Conservation (phyloP, 2,329 filamentous ascomycete species). For the Lizonia empirigonia region DNA sequence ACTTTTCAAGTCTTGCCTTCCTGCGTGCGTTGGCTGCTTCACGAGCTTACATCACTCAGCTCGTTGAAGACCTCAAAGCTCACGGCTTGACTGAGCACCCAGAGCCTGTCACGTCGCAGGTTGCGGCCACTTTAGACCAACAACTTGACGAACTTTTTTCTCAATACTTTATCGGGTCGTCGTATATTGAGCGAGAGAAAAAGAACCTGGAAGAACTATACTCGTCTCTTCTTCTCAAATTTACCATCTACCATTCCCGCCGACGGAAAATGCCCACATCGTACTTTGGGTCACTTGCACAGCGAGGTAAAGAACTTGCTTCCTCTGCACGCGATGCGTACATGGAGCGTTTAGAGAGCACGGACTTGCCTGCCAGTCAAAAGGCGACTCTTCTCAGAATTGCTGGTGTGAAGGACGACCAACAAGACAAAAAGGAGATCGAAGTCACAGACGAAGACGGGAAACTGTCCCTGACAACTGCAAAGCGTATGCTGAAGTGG, state of each 20-base stretch:
- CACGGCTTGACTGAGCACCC: slow-evolving; percentile 96
- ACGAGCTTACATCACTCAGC: slow-evolving; percentile 80
- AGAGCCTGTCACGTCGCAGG: slow-evolving; percentile 85
- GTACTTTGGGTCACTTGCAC: slow-evolving; percentile 90
- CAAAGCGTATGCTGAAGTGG: slow-evolving; percentile 99
- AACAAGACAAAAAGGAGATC: slow-evolving; percentile 80
- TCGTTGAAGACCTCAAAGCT: slow-evolving; percentile 91
- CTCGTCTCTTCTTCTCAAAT: slow-evolving; percentile 93
- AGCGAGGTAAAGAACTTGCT: slow-evolving; percentile 86
- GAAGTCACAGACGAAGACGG: slow-evolving; percentile 92
- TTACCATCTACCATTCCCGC: slow-evolving; percentile 89
- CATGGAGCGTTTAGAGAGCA: slow-evolving; percentile 84
- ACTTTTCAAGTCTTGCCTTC: slow-evolving; percentile 89
- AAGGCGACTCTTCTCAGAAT: slow-evolving; percentile 89
- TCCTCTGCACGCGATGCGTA: slow-evolving; percentile 90
- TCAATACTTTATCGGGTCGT: slow-evolving; percentile 68
- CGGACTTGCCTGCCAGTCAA: slow-evolving; percentile 85
- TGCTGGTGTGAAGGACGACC: slow-evolving; percentile 78
- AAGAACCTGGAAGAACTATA: slow-evolving; percentile 78
- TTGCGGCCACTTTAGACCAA: slow-evolving; percentile 71
- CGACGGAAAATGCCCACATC: slow-evolving; percentile 87
- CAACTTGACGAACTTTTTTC: slow-evolving; percentile 71
- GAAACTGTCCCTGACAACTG: slow-evolving; percentile 77
- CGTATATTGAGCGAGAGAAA: slow-evolving; percentile 69
- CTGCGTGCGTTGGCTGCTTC: slow-evolving; percentile 89